Evolutionary conservation across 164 flowering plant species (phyloP).

Genomic region (Aristolochia californica): DNA sequence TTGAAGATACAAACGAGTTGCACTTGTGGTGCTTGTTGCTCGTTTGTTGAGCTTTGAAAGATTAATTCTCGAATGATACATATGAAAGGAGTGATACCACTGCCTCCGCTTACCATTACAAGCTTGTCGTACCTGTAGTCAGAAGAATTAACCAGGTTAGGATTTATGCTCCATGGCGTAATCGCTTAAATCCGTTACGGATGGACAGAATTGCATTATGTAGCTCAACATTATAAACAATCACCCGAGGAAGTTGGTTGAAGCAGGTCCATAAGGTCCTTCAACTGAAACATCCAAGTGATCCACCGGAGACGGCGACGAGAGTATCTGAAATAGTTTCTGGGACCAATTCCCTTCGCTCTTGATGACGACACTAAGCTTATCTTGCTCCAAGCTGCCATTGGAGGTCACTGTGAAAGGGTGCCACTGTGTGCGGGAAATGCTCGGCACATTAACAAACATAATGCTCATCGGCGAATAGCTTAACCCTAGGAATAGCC

Average conservation of each 20-base stretch:
- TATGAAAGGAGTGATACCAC: constrained; percentile 74
- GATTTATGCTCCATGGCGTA: too few species aligned
- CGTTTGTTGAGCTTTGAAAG: constrained; percentile 13
- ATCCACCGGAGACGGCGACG: constrained; percentile 33
- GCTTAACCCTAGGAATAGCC: constrained; percentile 28
- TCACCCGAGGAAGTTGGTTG: constrained; percentile 48
- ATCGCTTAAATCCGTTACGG: too few species aligned
- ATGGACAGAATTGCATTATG: too few species aligned
- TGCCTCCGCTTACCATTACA: constrained; percentile 81
- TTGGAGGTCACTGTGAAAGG: constrained; percentile 62
- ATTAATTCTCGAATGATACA: constrained; percentile 62
- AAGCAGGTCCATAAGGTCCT: constrained; percentile 85
- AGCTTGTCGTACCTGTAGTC: constrained; percentile 75
- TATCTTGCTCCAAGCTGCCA: constrained; percentile 44
- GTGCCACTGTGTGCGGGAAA: constrained; percentile 81
- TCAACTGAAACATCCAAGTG: constrained; percentile 60
- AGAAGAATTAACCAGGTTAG: too few species aligned
- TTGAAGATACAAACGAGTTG: constrained; percentile 49
- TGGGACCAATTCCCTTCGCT: constrained; percentile 57
- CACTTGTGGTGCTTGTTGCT: constrained; percentile 32
- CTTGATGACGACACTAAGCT: constrained; percentile 42
- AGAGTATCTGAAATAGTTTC: constrained; percentile 45
- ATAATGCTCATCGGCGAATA: constrained; percentile 47
- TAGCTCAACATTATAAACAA: too few species aligned
- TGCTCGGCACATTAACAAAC: constrained; percentile 48